phyloP scores from a whole-genome alignment of 345 rosid species.

The Psidium guajava region DNA sequence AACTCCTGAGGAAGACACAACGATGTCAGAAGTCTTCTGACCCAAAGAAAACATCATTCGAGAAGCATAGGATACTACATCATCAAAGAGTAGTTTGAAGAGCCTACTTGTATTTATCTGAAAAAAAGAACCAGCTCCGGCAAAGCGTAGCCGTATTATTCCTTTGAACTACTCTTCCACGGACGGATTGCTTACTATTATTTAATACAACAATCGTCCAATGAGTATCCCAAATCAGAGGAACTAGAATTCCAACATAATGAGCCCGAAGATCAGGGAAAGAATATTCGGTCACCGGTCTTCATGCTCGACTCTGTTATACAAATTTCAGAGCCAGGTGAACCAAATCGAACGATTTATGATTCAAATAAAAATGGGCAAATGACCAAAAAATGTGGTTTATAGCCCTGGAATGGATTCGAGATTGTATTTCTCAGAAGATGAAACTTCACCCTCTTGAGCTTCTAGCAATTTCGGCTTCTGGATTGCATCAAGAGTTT shows the following conservation, averaged over 20 bases:
- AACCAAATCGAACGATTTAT: not conserved
- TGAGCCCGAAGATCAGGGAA: not conserved
- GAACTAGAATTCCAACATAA: not conserved
- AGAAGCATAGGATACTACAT: not conserved
- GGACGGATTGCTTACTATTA: not conserved
- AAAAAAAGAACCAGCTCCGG: not conserved
- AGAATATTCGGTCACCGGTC: not conserved
- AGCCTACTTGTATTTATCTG: not conserved
- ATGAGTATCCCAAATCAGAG: not conserved
- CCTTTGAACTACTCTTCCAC: not conserved
- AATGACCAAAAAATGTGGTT: not conserved
- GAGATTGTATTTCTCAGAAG: conserved; percentile 64
- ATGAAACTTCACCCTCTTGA: conserved; percentile 33
- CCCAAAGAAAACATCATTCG: not conserved
- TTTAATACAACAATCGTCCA: not conserved
- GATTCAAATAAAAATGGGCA: not conserved
- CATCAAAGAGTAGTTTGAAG: not conserved
- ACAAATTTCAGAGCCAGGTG: not conserved
- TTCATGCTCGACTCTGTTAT: not conserved
- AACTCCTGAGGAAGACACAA: not conserved
- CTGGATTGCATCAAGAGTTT: conserved; percentile 50
- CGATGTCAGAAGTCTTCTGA: not conserved
- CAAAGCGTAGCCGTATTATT: not conserved
- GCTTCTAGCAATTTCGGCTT: conserved; percentile 41
- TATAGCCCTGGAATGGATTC: conserved; percentile 93